Evolutionary conservation across 164 flowering plant genomes (phyloP), one percentile per base, ranked within the genome.

Genomic region (Cinnamomum chago): DNA sequence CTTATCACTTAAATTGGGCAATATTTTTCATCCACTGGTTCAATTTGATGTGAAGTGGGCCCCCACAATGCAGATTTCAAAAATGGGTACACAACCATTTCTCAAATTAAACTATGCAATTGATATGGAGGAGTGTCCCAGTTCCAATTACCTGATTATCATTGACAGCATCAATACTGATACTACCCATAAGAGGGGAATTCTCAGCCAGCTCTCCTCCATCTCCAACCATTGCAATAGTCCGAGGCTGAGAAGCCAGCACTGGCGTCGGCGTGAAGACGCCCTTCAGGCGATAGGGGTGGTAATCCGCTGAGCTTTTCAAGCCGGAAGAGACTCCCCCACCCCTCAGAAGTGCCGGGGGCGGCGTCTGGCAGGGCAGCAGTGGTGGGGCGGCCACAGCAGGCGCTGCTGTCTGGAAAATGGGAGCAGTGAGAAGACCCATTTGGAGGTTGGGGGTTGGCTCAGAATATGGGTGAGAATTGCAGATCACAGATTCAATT

Each of bases 121-220:
- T 40, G 47, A 15, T 3, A 14, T 14, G 13, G 14, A 67, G 40
- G 10, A 28, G 47, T 30, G 11, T 3, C n/a, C 20, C 60, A 55
- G 10, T 40, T 9, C 67, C 67, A 65, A 17, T 17, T 78, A 90
- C 96, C 96, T 90, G 94, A 70, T 87, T 89, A 71, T 82, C 85
- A 52, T 80, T 88, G 55, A 82, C 73, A 62, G 73, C 65, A 66
- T 88, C 88, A 71, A 89, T 75, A 64, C 93, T 81, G 33, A 86
- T 82, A 52, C 84, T 82, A 52, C 84, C 86, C 51, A 85, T 74
- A 75, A 81, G 81, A 72, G 88, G 83, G 69, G 85, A 85, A 70
- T 72, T 78, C 55, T 83, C 89, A 23, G 67, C 65, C 68, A 79
- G 84, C 64, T 80, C 86, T 65, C 82, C 88, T 50, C 80, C 78